These are phyloP conservation scores for Serendipita sp. DNA, from an alignment of 768 basidiomycete species.

Conservation along the genomic window DNA sequence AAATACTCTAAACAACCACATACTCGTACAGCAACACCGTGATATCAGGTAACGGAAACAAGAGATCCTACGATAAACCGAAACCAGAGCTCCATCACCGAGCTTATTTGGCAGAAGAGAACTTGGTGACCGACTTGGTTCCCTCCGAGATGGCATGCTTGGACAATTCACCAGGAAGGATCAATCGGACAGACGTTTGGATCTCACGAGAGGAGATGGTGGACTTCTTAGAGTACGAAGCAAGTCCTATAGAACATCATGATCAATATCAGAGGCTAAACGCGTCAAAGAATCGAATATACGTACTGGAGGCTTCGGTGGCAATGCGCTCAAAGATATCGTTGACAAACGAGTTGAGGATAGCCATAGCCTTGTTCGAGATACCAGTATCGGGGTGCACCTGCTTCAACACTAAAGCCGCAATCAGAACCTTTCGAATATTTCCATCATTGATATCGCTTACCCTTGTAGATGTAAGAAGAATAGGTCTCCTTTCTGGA, in stretches of 20 bases:
- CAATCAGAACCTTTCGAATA: not conserved
- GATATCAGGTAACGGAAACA: not conserved
- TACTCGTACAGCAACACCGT: not conserved
- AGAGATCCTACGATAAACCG: not conserved
- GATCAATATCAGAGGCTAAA: not conserved
- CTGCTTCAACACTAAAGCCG: conserved; percentile 67
- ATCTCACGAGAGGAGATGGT: conserved; percentile 98
- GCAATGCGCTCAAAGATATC: conserved; percentile 91
- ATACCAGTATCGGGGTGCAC: conserved; percentile 98
- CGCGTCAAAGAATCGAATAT: not conserved
- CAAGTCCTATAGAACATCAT: conserved; percentile 49
- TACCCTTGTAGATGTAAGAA: conserved; percentile 86
- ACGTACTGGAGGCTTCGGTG: conserved; percentile 71
- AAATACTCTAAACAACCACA: not conserved
- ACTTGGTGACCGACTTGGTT: conserved; percentile 57
- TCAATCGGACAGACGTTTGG: conserved; percentile 87
- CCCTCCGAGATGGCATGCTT: conserved; percentile 99
- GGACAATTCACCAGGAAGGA: conserved; percentile 92
- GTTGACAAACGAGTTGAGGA: conserved; percentile 84
- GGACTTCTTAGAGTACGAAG: conserved; percentile 96
- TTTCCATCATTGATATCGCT: not conserved
- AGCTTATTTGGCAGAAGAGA: conserved; percentile 18
- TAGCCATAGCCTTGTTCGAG: conserved; percentile 92
- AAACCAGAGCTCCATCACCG: not conserved
- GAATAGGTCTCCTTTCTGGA: conserved; percentile 83